Conservation (phyloP, 2,329 filamentous ascomycete genomes). For the Triangularia setosa region DNA sequence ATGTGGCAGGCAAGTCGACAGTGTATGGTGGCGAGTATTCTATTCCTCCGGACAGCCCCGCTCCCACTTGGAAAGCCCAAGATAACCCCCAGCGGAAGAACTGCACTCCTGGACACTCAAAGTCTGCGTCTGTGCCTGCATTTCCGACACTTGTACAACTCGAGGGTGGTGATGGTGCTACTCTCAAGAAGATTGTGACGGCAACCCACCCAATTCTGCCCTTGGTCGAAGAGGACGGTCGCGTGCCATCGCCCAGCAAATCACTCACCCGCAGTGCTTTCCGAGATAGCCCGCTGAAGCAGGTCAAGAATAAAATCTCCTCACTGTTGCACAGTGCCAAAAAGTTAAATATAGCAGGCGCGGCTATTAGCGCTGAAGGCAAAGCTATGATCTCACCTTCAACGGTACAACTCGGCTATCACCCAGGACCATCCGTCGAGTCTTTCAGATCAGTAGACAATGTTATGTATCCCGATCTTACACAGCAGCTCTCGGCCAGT, state of each 20-base stretch:
- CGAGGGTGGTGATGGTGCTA: conserved; percentile 29
- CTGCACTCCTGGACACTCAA: conserved; percentile 48
- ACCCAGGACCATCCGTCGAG: conserved; percentile 46
- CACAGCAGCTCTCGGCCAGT: conserved; percentile 34
- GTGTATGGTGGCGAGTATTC: conserved; percentile 46
- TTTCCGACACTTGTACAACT: conserved; percentile 34
- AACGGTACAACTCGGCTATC: conserved; percentile 41
- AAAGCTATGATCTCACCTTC: conserved; percentile 55
- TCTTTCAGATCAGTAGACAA: conserved; percentile 38
- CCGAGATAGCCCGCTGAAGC: conserved; percentile 77
- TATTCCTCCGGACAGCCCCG: conserved; percentile 37
- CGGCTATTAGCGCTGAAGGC: conserved; percentile 58
- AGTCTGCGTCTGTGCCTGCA: conserved; percentile 60
- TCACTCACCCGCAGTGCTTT: conserved; percentile 51
- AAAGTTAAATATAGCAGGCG: conserved; percentile 76
- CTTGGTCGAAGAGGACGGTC: conserved; percentile 43
- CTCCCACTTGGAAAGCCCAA: conserved; percentile 36
- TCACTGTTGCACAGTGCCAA: conserved; percentile 87
- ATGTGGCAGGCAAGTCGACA: conserved; percentile 45
- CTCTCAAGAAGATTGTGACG: conserved; percentile 57
- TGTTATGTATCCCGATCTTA: conserved; percentile 44
- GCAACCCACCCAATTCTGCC: conserved; percentile 53
- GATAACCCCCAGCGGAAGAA: conserved; percentile 30
- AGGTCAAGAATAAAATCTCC: conserved; percentile 88
- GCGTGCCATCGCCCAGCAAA: conserved; percentile 48